Evolutionary conservation across 805 yeast species (phyloP).

Genomic region (Cyberlindnera galapagoensis): DNA sequence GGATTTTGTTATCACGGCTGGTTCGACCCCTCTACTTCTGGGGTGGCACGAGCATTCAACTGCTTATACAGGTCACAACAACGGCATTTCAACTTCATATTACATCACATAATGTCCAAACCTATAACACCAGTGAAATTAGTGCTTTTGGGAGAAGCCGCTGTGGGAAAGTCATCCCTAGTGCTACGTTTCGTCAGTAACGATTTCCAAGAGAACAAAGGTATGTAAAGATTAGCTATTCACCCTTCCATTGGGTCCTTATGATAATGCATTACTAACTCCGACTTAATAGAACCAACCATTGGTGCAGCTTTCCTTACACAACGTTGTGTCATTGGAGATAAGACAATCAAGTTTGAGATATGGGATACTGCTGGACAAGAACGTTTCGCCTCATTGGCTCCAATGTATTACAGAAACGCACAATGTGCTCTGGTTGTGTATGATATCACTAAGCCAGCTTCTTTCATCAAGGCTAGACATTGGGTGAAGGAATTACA

Average conservation of each 20-base stretch:
- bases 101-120: constrained; percentile 13
- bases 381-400: constrained; percentile 91
- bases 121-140: constrained; percentile 75
- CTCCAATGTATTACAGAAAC: constrained; percentile 96
- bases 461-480: constrained; percentile 90
- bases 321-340: constrained; percentile 84
- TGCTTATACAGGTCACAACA: too few species aligned
- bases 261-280: neutral
- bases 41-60: too few species aligned
- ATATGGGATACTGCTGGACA: constrained; percentile 98
- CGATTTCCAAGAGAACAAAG: constrained; percentile 92
- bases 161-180: constrained; percentile 92
- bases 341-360: constrained; percentile 82
- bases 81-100: too few species aligned
- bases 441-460: constrained; percentile 91
- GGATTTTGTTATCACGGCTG: too few species aligned
- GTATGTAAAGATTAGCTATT: constrained; percentile 17
- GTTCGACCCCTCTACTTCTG: too few species aligned
- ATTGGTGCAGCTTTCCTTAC: constrained; percentile 97
- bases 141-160: constrained; percentile 93
- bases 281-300: constrained; percentile 64
- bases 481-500: constrained; percentile 97
- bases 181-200: constrained; percentile 90
- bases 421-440: constrained; percentile 97
- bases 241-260: neutral